Conservation (phyloP, 306 rosid genomes). For the Malus orientalis region DNA sequence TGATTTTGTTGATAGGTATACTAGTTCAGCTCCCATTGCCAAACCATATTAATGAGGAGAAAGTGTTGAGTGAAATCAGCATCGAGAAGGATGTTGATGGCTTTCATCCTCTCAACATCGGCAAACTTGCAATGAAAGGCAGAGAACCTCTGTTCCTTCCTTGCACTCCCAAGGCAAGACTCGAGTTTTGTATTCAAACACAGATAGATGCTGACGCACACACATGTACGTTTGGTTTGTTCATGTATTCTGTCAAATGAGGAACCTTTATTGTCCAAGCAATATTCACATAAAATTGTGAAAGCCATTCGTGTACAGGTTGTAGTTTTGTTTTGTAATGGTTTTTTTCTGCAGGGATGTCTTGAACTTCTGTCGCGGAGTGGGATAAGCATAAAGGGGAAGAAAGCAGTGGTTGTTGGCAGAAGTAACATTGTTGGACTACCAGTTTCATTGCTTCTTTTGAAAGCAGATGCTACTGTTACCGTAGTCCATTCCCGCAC, state of each 20-base stretch:
- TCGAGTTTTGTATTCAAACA: conserved; percentile 2
- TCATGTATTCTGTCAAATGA: background rate
- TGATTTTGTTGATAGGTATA: conserved; percentile 46
- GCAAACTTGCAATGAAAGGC: conserved; percentile 95
- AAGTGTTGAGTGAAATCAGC: conserved; percentile 70
- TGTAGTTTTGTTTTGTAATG: background rate
- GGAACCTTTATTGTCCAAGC: conserved; percentile 5
- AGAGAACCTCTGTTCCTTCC: conserved; percentile 83
- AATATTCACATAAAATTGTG: conserved; percentile 1
- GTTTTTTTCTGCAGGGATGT: conserved; percentile 51
- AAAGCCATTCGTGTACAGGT: background rate
- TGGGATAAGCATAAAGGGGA: conserved; percentile 66
- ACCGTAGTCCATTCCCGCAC: conserved; percentile 70
- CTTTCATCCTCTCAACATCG: conserved; percentile 89
- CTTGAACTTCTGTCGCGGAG: conserved; percentile 73
- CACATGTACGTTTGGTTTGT: background rate
- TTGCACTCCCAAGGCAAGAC: conserved; percentile 83
- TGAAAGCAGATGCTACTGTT: conserved; percentile 86
- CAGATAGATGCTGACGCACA: background rate
- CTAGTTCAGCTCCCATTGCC: conserved; percentile 95
- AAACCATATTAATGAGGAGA: conserved; percentile 81
- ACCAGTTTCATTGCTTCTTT: conserved; percentile 77
- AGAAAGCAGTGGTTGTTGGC: conserved; percentile 87
- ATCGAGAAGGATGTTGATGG: conserved; percentile 92
- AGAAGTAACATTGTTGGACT: conserved; percentile 93